Evolutionary conservation across 208 protist species (phyloP), one percentile per base, ranked within the genome.

Genomic region (Trypanosoma boissoni): DNA sequence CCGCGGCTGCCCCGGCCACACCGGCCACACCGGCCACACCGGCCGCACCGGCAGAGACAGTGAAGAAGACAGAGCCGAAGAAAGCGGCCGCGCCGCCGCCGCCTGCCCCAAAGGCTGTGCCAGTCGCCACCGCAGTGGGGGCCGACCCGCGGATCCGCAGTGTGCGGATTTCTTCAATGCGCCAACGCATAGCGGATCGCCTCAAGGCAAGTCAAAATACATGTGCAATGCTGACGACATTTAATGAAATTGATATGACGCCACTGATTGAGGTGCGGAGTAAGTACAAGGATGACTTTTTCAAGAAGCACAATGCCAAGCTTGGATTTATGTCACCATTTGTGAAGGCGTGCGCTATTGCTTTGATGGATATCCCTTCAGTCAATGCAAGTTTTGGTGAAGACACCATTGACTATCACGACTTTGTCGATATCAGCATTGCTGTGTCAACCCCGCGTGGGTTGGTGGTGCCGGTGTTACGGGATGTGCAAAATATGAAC

Each of bases 291-390:
- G 98, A 99, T 46, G 91, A 90, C 23, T 99, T 99, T 68, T 61
- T 86, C 39, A 95, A 99, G 83, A 97, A 98, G 73, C 97, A 99
- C 78, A 94, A 88, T 54, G 85, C 98, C 27, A 99, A 99, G 86
- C 81, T 99, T 9, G 98, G 98, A 21, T 98, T 99, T 73, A 99
- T 99, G 98, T 98, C 92, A 10, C 91, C 96, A 24, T 99, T 99
- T 59, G 95, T 99, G 18, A 98, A 98, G 83, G 98, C 97, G 21
- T 77, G 94, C 51, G 83, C 88, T 29, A 88, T 88, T 51, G 98
- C 98, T 20, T 83, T 99, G 34, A 78, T 94, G 78, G 94, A 98
- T n/a, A 78, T 97, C 23, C 98, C 98, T 5, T 86, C 88, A 29
- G 90, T 99, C 23, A 99, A 99, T 72, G 98, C 97, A 2, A 88